Conservation (phyloP, 495 filamentous ascomycete species). For the Beverwykella pulmonaria region DNA sequence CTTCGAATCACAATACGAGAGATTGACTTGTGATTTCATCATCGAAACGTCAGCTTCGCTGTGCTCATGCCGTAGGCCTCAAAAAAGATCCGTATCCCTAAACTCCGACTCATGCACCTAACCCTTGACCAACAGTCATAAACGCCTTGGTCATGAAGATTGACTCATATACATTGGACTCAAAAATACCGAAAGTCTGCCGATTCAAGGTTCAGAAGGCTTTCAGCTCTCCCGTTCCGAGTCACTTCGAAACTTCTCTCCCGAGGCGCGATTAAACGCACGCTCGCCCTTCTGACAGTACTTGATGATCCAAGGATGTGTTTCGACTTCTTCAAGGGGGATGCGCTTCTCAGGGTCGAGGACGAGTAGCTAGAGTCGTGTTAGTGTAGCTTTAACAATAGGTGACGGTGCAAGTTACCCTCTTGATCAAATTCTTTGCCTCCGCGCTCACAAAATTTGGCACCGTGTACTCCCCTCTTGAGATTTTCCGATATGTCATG, state of each 20-base stretch:
- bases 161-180: not conserved
- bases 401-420: slow-evolving; percentile 56
- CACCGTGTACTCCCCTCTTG: slow-evolving; percentile 86
- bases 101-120: slow-evolving; percentile 10
- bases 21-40: too few relatives aligned
- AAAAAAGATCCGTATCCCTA: not conserved
- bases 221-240: slow-evolving; percentile 19
- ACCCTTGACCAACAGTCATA: not conserved
- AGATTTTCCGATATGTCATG: slow-evolving; percentile 92
- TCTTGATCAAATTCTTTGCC: slow-evolving; percentile 89
- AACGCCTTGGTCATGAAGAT: slow-evolving; percentile 3
- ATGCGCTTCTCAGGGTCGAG: slow-evolving; percentile 94
- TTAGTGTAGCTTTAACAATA: slow-evolving; percentile 7
- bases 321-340: slow-evolving; percentile 82
- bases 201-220: not conserved
- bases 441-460: slow-evolving; percentile 88
- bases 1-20: too few relatives aligned
- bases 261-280: slow-evolving; percentile 41
- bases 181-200: not conserved
- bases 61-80: not conserved
- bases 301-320: slow-evolving; percentile 96
- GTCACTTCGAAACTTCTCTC: slow-evolving; percentile 10
- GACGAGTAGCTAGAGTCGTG: slow-evolving; percentile 70
- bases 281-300: slow-evolving; percentile 80
- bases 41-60: not conserved